Base-by-base conservation (phyloP, 2,329 filamentous ascomycete species). In the Xylariaceae sp. region DNA sequence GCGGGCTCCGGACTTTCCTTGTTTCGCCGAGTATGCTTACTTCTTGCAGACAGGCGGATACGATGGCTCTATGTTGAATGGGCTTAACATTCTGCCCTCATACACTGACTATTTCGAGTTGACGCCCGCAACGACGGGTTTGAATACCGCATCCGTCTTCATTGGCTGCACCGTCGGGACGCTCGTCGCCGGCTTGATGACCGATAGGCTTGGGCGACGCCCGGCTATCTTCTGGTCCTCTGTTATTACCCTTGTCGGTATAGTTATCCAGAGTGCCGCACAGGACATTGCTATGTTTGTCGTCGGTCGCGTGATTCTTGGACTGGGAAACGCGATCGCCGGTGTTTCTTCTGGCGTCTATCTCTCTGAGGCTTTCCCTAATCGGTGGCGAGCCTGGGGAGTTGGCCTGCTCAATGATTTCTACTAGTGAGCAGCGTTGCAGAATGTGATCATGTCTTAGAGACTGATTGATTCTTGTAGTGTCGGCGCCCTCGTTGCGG, bases 21-120 rank as follows among this genome's bases (percentile, higher is more conserved):
- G 18, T 20, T 44, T 12, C 7, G 23, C 42, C 21, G 51, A 50
- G 53, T 12, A 59, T 19, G 7, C 7, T 18, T 21, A 18, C 46
- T 46, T 14, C 18, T 40, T 20, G 67, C 63, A 57, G 62, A 66
- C 60, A 5, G 50, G 52, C 7, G 73, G 76, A 20, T 78, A 79
- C 50, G 78, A 81, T 54, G 75, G 76, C 2, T 81, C 78, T 2
- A 80, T 84, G 71, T 73, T 84, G 69, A 84, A 84, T 56, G 81
- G 80, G 0, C 73, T 86, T 20, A 81, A 84, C 55, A 84, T 86
- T 55, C 66, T 86, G 16, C 81, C 81, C 0, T 78, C 76, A 0
- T 86, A 85, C 65, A 78, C 74, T 0, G 74, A 82, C 40, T 85
- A 85, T 65, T 85, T 86, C 70, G 62, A 75, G 3, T 75, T 85